Evolutionary conservation across 2,329 filamentous ascomycete genomes (phyloP).

Genomic region (Monilinia laxa): DNA sequence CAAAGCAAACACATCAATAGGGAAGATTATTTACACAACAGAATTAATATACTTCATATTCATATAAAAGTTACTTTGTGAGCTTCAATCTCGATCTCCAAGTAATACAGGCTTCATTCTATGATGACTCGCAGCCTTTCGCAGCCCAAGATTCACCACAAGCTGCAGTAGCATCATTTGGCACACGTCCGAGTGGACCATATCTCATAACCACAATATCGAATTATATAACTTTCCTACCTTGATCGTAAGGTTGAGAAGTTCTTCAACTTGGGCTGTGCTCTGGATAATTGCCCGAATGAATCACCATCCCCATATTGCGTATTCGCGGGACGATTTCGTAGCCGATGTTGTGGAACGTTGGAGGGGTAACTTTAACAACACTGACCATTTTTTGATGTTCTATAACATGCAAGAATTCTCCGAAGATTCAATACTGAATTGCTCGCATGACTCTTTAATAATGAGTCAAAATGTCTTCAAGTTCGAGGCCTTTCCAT

Average conservation of each 20-base stretch:
- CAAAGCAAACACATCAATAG: not conserved
- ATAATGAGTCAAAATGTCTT: slow-evolving; percentile 4
- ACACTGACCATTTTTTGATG: slow-evolving; percentile 19
- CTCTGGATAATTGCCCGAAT: slow-evolving; percentile 20
- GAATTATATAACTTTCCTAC: slow-evolving; percentile 28
- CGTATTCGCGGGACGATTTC: slow-evolving; percentile 22
- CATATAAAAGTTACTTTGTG: not conserved
- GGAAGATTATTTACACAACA: not conserved
- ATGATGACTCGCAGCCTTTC: not conserved
- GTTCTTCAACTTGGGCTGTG: slow-evolving; percentile 24
- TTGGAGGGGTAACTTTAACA: slow-evolving; percentile 19
- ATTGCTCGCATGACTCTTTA: slow-evolving; percentile 8
- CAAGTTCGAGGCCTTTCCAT: not conserved
- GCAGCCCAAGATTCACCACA: not conserved
- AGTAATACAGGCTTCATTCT: not conserved
- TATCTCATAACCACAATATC: slow-evolving; percentile 23
- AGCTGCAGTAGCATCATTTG: slow-evolving; percentile 17
- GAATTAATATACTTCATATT: not conserved
- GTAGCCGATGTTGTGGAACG: slow-evolving; percentile 13
- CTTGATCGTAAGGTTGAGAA: slow-evolving; percentile 23
- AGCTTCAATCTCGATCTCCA: not conserved
- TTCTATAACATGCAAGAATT: not conserved
- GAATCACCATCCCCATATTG: not conserved
- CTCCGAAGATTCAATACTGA: not conserved
- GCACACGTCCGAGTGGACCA: slow-evolving; percentile 25